Conservation (phyloP, 2,329 filamentous ascomycete species). For the Beauveria rudraprayagi region DNA sequence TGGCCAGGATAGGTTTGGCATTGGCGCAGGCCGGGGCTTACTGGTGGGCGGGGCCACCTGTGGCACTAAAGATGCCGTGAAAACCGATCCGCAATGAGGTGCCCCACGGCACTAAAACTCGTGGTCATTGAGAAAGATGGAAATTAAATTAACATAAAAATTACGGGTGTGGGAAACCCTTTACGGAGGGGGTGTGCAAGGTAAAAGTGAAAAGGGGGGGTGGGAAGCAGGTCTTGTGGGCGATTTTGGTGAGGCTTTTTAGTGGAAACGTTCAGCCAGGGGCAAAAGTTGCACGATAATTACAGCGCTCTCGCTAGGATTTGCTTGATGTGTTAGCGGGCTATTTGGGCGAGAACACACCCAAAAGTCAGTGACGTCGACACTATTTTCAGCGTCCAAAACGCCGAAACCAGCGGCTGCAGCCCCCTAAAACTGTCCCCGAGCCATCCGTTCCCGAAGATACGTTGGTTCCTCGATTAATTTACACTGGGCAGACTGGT, state of each 20-base stretch:
- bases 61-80: conserved; percentile 12
- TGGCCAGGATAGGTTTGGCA: conserved; percentile 7
- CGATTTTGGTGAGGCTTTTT: too few relatives aligned
- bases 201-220: background rate
- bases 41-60: conserved; percentile 3
- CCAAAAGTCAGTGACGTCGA: background rate
- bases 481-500: too few relatives aligned
- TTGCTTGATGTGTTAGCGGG: too few relatives aligned
- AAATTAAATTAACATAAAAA: conserved; percentile 5
- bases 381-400: background rate
- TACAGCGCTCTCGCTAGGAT: too few relatives aligned
- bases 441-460: background rate
- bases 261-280: too few relatives aligned
- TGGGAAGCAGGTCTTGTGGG: too few relatives aligned
- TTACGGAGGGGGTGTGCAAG: background rate
- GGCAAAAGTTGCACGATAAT: too few relatives aligned
- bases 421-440: background rate
- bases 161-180: background rate
- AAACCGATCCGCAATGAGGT: conserved; percentile 9
- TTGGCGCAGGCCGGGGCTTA: conserved; percentile 8
- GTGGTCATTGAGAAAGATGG: background rate
- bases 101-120: conserved; percentile 3
- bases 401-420: background rate
- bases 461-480: background rate
- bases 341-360: too few relatives aligned